Evolutionary conservation across 164 flowering plant genomes (phyloP).

Genomic region (Paratinospora sagittata): DNA sequence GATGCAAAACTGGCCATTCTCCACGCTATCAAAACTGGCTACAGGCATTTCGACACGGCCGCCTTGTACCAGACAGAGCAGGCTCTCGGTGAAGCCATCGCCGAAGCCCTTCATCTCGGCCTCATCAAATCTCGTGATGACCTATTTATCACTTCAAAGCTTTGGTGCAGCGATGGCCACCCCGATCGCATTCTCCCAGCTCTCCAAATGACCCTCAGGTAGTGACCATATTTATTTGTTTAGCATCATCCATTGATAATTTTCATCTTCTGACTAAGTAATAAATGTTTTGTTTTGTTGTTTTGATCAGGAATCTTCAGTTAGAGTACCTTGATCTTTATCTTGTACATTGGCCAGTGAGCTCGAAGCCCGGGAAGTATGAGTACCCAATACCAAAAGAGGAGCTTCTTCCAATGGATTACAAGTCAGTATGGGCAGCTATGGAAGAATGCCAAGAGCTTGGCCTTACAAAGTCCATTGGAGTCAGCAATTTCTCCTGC

Average conservation of each 20-base stretch:
- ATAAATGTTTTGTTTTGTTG: too few relatives aligned
- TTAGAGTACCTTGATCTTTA: conserved; percentile 39
- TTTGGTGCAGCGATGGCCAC: conserved; percentile 24
- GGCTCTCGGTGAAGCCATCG: conserved; percentile 28
- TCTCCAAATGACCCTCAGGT: conserved; percentile 25
- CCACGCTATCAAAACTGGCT: conserved; percentile 23
- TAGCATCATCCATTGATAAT: too few relatives aligned
- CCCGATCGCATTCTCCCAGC: conserved; percentile 26
- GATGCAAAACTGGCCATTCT: conserved; percentile 5
- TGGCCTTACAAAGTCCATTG: conserved; percentile 42
- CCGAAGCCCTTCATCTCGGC: conserved; percentile 21
- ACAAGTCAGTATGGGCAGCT: conserved; percentile 28
- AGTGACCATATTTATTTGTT: too few relatives aligned
- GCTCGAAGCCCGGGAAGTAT: conserved; percentile 9
- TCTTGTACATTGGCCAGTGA: conserved; percentile 34
- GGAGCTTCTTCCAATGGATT: conserved; percentile 26
- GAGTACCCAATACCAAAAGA: conserved; percentile 18
- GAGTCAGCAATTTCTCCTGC: conserved; percentile 47
- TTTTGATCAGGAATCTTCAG: conserved; percentile 27
- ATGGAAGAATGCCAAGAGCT: conserved; percentile 39
- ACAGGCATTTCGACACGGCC: conserved; percentile 29
- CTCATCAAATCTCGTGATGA: conserved; percentile 25
- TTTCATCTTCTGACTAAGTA: too few relatives aligned
- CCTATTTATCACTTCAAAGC: conserved; percentile 27
- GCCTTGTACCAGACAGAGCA: conserved; percentile 18